Conservation (phyloP, 345 rosid species). For the Lagerstroemia speciosa region DNA sequence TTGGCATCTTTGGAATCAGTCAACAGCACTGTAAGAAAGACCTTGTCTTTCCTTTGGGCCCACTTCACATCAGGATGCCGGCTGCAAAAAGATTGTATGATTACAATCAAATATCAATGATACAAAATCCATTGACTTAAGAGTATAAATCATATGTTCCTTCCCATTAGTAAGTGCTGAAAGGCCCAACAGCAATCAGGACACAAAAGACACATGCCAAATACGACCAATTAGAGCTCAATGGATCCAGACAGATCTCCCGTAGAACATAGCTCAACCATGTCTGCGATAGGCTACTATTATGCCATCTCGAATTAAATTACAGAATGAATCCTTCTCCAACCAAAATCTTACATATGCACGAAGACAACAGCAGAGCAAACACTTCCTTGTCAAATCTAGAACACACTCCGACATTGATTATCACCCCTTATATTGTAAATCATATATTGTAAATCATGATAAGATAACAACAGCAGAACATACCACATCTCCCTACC, state of each 20-base stretch:
- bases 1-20: constrained; percentile 70
- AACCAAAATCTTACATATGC: neutral
- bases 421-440: too few species aligned
- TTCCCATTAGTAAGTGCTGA: too few species aligned
- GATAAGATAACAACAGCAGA: neutral
- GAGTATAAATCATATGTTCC: neutral
- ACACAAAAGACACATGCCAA: neutral
- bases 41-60: constrained; percentile 73
- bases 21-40: constrained; percentile 57
- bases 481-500: neutral
- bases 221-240: neutral
- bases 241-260: neutral
- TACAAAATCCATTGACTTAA: neutral
- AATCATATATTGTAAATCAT: neutral
- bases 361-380: too few species aligned
- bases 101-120: neutral
- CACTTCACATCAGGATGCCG: constrained; percentile 86
- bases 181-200: neutral
- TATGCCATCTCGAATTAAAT: neutral
- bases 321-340: neutral
- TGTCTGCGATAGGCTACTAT: neutral
- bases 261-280: neutral
- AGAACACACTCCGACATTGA: too few species aligned
- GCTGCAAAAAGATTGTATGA: constrained; percentile 21
- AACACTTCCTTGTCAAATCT: too few species aligned